Conservation (phyloP, 768 basidiomycete species). For the Boletales sp. region DNA sequence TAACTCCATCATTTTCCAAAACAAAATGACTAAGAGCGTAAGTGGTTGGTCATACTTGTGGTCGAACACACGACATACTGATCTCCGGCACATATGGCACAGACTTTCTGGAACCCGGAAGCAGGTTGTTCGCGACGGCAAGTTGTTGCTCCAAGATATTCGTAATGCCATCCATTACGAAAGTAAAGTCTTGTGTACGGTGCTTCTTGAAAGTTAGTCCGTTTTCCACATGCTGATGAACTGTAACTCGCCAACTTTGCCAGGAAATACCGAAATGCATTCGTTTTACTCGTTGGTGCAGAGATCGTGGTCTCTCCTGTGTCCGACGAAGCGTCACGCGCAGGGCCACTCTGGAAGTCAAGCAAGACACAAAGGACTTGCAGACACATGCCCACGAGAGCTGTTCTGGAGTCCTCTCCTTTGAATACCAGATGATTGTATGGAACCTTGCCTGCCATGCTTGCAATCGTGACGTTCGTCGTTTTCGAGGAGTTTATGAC, state of each 20-base stretch:
- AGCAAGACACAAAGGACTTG: conserved; percentile 75
- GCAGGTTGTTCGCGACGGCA: conserved; percentile 63
- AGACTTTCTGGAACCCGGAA: conserved; percentile 84
- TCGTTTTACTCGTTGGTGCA: conserved; percentile 63
- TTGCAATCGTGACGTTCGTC: conserved; percentile 52
- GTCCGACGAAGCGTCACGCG: conserved; percentile 49
- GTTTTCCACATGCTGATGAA: background rate
- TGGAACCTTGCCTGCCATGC: conserved; percentile 74
- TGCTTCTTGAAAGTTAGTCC: conserved; percentile 50
- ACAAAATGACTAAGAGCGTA: conserved; percentile 55
- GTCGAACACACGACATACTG: conserved; percentile 44
- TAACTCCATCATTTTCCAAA: conserved; percentile 91
- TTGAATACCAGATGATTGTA: conserved; percentile 91
- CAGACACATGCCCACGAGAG: conserved; percentile 68
- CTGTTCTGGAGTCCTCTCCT: conserved; percentile 74
- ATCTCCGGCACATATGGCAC: conserved; percentile 81
- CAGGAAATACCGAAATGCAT: conserved; percentile 89
- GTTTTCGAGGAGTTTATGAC: conserved; percentile 65
- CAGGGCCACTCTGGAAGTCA: conserved; percentile 77
- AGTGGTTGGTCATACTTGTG: conserved; percentile 1
- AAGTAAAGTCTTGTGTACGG: conserved; percentile 83
- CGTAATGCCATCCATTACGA: conserved; percentile 71
- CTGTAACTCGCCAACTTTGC: conserved; percentile 65
- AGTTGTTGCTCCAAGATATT: conserved; percentile 73
- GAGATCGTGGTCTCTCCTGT: conserved; percentile 41